Base-by-base conservation (phyloP, 2,329 filamentous ascomycete genomes). In the Didymellaceae sp. region DNA sequence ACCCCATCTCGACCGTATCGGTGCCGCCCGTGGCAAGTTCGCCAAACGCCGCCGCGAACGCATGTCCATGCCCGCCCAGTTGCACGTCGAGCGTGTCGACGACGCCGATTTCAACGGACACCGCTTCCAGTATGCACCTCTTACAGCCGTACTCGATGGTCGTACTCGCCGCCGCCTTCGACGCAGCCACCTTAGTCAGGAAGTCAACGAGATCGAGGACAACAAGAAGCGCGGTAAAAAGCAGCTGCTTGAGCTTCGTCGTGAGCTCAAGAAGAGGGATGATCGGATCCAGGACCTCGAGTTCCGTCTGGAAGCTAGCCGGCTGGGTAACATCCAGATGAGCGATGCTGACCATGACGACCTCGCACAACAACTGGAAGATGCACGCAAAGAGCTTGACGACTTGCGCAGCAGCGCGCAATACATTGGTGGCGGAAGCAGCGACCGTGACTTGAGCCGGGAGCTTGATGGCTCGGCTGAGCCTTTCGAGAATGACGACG, bases 111-210 rank as follows among this genome's bases (percentile, higher is more conserved):
- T 54, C 30, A 53, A 57, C 35, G 54, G 52, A 24, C 57, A 54
- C 34, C 62, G 57, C 48, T 54, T 72, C 24, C 72, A 74, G 54
- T 74, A 68, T 40, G 62, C 64, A 2, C 71, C 72, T 11, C 65
- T 74, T 31, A 59, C 57, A 17, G 65, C 65, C 6, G 65, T 71
- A 13, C 55, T 74, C 5, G 68, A 69, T 22, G 51, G 56, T 33
- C 70, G 71, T 48, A 62, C 61, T 6, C 68, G 65, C 32, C 74
- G 72, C 33, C 72, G 74, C 30, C 70, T 76, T 14, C 71, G 72
- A 41, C 74, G 71, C 22, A 74, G 63, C 60, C 72, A 73, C 41
- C 65, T 74, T 6, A 74, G 73, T 58, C 72, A 77, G 50, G 71
- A 75, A 58, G 68, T 75, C 39, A 75, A 72, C 46, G 61, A 62